phyloP scores from a whole-genome alignment of 768 basidiomycete species.

The Pholiota microspora region DNA sequence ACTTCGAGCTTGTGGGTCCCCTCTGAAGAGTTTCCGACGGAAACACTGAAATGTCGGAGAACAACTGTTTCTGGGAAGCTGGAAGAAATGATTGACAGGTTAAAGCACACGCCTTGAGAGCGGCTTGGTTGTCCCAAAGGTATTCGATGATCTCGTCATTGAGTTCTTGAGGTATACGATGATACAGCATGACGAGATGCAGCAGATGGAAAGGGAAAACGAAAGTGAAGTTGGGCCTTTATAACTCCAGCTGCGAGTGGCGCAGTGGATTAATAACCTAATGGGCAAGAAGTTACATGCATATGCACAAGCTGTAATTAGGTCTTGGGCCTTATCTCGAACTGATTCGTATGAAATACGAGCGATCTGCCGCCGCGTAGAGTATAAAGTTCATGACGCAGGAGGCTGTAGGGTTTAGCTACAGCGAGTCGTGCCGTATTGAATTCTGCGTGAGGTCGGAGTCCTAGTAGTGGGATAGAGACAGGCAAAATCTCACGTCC shows the following conservation, averaged over 20 bases:
- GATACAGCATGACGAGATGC: not conserved
- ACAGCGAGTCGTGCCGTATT: too few species aligned
- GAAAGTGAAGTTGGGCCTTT: not conserved
- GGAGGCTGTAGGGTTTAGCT: too few species aligned
- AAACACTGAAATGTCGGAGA: constrained; percentile 1
- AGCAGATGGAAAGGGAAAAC: not conserved
- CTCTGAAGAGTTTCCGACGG: not conserved
- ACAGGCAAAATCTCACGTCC: not conserved
- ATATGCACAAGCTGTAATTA: too few species aligned
- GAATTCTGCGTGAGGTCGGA: too few species aligned
- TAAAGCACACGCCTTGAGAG: constrained; percentile 9
- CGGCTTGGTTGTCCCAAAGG: not conserved
- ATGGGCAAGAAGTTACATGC: too few species aligned
- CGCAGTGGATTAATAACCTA: too few species aligned
- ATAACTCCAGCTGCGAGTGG: not conserved
- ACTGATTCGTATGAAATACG: too few species aligned
- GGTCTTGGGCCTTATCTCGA: too few species aligned
- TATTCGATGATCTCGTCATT: constrained; percentile 3
- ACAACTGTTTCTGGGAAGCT: constrained; percentile 6
- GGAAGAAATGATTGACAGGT: constrained; percentile 5
- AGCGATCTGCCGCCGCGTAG: too few species aligned
- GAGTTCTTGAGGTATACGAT: constrained; percentile 5
- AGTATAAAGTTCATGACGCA: too few species aligned
- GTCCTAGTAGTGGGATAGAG: not conserved
- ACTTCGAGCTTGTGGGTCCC: not conserved